Conservation (phyloP, 345 rosid genomes). For the Linum tenue region DNA sequence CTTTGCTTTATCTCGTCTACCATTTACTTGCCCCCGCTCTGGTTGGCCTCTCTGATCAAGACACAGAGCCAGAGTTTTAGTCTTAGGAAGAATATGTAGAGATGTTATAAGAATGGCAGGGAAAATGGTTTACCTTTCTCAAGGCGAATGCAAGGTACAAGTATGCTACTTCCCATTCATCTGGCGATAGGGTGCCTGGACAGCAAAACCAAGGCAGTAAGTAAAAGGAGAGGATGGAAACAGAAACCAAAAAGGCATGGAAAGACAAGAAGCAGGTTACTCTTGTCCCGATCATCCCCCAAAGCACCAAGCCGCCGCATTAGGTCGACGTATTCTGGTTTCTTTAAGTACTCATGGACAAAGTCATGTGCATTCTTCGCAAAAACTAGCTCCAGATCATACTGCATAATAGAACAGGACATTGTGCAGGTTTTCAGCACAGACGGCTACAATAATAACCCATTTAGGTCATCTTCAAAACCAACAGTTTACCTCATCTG, state of each 20-base stretch:
- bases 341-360: conserved; percentile 73
- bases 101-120: no score
- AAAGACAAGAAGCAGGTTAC: conserved; percentile 30
- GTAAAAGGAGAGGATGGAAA: background rate
- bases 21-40: conserved; percentile 37
- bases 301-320: conserved; percentile 93
- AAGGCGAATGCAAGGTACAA: conserved; percentile 73
- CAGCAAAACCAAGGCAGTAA: conserved; percentile 1
- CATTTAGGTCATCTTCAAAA: background rate
- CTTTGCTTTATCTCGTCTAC: conserved; percentile 61
- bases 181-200: conserved; percentile 77
- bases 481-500: conserved; percentile 64
- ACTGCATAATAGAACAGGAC: conserved; percentile 34
- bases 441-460: background rate
- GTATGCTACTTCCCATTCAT: conserved; percentile 96
- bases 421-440: background rate
- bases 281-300: conserved; percentile 78
- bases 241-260: background rate
- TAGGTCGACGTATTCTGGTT: conserved; percentile 62
- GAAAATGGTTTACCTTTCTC: conserved; percentile 50
- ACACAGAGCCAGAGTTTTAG: background rate
- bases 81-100: background rate
- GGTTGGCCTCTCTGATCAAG: conserved; percentile 62
- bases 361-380: conserved; percentile 93
- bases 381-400: conserved; percentile 73